Evolutionary conservation across 495 filamentous ascomycete genomes (phyloP), one percentile per base, ranked within the genome.

Genomic region (Jackrogersella minutella): DNA sequence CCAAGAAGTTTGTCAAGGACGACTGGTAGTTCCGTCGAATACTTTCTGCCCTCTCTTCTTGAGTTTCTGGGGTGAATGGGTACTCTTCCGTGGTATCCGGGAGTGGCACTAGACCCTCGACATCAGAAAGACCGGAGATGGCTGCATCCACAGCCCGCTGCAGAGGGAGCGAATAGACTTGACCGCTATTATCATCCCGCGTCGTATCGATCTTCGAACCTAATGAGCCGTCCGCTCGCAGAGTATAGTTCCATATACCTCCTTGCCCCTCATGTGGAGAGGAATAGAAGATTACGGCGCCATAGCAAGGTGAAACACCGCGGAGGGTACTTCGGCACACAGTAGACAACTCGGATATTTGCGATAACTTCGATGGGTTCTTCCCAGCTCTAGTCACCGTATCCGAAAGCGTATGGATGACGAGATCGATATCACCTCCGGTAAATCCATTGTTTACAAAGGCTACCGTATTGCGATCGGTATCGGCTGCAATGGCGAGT

Each of bases 181-280:
- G 81, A 28, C 79, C 85, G 70, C 90, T 88, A 72, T 93, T 94
- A 49, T 80, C 78, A 37, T 81, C 73, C 10, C 76, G 74, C 6
- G 84, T 77, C 33, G 86, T 82, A 68, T 87, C 82, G 58, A 96
- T 85, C 50, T 81, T 84, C 17, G 58, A 39, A 13, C 76, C 75
- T 54, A 93, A 76, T 0, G 83, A 78, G 2, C 86, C 85, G 72
- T 97, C 93, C 2, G 86, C 85, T 56, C 91, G 80, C 14, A 97
- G 79, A 1, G 90, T 93, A 66, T 96, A 97, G 73, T 94, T 94
- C 93, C 93, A 96, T n/a, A 82, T 64, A 0, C 82, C 84, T 26
- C 80, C 83, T 0, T 73, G 66, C 6, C 90, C 90, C 77, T 93
- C 89, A 2, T 68, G 80, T 2, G 91, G 91, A 8, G 89, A 92